Percentiles rank a stretch among this genome's conserved stretches.
phyloP scores from a whole-genome alignment of 208 protist genomes.

The Trypanosoma avium region DNA sequence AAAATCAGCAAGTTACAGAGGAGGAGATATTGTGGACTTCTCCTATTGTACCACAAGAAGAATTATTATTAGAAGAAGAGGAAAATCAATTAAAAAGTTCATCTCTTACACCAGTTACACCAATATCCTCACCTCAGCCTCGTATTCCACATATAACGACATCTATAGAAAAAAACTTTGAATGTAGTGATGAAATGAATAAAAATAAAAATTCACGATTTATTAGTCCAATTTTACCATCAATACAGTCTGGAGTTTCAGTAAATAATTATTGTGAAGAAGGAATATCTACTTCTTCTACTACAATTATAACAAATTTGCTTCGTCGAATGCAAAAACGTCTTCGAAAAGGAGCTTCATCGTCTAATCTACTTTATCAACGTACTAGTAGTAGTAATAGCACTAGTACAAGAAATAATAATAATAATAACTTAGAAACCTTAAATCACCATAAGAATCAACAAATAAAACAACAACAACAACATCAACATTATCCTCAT shows the following conservation, averaged over 20 bases:
- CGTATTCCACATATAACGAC: too few relatives aligned
- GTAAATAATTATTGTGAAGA: background rate
- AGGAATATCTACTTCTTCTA: background rate
- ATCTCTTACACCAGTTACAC: background rate
- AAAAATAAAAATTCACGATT: too few relatives aligned
- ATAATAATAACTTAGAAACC: too few relatives aligned
- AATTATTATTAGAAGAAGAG: background rate
- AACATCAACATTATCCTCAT: background rate
- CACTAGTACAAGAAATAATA: too few relatives aligned
- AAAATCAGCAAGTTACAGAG: background rate
- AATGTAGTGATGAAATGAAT: too few relatives aligned
- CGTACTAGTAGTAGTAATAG: background rate
- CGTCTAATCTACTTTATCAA: background rate
- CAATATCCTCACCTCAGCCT: background rate
- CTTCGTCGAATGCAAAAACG: conserved; percentile 2
- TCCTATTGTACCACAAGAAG: conserved; percentile 4
- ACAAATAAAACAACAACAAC: too few relatives aligned
- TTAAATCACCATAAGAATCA: too few relatives aligned
- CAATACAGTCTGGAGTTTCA: too few relatives aligned
- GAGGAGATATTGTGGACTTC: conserved; percentile 17
- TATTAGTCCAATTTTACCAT: too few relatives aligned
- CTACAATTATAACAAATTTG: background rate
- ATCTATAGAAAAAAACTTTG: too few relatives aligned
- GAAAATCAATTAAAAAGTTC: background rate
- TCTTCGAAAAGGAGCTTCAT: background rate